These are phyloP conservation scores for Rhododendron simsii DNA, from an alignment of 148 eudicot genomes.

Conservation along the genomic window DNA sequence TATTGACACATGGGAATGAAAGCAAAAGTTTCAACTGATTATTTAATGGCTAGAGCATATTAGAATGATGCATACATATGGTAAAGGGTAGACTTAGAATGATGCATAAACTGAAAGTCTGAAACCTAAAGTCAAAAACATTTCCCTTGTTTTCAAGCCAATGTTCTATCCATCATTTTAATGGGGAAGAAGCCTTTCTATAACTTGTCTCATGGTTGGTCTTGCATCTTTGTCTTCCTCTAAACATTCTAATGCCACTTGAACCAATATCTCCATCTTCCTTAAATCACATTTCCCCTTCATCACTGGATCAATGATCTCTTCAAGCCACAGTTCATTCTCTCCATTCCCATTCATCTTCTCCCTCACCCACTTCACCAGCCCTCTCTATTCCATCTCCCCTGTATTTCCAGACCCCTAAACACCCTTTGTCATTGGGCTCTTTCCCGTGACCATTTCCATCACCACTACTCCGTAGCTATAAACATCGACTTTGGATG, in stretches of 20 bases:
- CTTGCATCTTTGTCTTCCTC: constrained; percentile 34
- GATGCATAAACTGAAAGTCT: too few species aligned
- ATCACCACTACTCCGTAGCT: constrained; percentile 4
- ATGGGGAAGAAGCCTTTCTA: constrained; percentile 12
- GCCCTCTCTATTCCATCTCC: not conserved
- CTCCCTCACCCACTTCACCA: constrained; percentile 28
- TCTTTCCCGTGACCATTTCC: constrained; percentile 9
- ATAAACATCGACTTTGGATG: constrained; percentile 12
- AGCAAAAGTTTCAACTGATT: too few species aligned
- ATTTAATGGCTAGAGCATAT: too few species aligned
- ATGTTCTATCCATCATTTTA: not conserved
- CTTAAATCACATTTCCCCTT: constrained; percentile 15
- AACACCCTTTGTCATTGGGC: not conserved
- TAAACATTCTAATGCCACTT: constrained; percentile 38
- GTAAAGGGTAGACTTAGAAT: too few species aligned
- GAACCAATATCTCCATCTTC: constrained; percentile 19
- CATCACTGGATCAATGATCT: constrained; percentile 20
- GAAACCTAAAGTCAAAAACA: too few species aligned
- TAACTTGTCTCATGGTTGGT: constrained; percentile 39
- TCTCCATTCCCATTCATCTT: not conserved
- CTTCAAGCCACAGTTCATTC: not conserved
- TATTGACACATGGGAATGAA: too few species aligned
- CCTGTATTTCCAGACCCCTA: not conserved
- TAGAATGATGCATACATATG: too few species aligned
- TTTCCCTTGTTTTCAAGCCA: not conserved